phyloP scores from a whole-genome alignment of 192 early-diverging fungal species.

The Coemansia sp. region DNA sequence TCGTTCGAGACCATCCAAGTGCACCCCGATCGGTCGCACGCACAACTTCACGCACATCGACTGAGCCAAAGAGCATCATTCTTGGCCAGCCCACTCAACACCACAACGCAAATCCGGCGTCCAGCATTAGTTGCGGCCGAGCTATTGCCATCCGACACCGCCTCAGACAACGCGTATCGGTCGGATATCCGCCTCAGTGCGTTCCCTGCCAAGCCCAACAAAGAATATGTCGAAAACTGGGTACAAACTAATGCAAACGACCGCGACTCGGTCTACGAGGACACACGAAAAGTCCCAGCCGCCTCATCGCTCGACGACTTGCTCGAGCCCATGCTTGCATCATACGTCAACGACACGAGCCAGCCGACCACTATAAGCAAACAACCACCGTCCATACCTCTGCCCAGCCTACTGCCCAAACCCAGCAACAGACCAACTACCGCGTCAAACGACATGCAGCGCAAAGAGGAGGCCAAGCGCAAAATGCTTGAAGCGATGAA shows the following conservation, averaged over 20 bases:
- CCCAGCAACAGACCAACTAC: neutral
- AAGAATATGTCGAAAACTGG: neutral
- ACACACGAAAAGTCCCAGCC: neutral
- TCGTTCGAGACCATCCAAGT: slow-evolving; percentile 1
- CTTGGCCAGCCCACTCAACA: too few species aligned
- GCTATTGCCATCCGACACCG: neutral
- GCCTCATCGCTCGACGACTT: slow-evolving; percentile 29
- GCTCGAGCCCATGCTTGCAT: slow-evolving; percentile 28
- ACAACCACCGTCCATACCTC: neutral
- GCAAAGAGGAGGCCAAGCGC: slow-evolving; percentile 10
- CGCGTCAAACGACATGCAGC: slow-evolving; percentile 12
- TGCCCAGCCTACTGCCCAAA: neutral
- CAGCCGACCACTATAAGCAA: slow-evolving; percentile 1
- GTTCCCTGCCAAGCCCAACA: neutral
- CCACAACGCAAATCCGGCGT: neutral
- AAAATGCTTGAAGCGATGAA: too few species aligned
- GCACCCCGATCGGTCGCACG: neutral
- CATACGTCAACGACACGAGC: slow-evolving; percentile 5
- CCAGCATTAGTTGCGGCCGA: neutral
- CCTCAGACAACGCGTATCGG: neutral
- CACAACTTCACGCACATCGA: neutral
- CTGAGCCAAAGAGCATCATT: neutral
- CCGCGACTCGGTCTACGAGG: neutral
- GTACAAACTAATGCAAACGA: neutral
- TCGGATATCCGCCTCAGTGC: neutral